phyloP scores from a whole-genome alignment of 2,329 filamentous ascomycete genomes.

The Scedosporium minutisporum region DNA sequence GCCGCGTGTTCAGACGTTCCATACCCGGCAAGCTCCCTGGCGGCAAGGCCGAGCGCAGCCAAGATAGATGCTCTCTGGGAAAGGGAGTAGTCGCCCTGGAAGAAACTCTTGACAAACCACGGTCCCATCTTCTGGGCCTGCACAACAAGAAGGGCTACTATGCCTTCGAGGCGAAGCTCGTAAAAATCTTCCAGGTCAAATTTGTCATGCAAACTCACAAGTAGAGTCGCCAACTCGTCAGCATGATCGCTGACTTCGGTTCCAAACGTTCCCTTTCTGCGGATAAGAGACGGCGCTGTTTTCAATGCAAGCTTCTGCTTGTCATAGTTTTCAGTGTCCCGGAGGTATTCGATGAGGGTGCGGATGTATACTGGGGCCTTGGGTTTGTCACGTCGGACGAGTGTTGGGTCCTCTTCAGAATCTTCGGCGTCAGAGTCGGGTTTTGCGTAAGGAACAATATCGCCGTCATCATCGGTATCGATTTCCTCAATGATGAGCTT shows the following conservation, averaged over 20 bases:
- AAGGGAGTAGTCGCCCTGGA: conserved; percentile 84
- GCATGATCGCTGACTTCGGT: conserved; percentile 79
- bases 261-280: conserved; percentile 80
- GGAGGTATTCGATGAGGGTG: conserved; percentile 68
- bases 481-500: conserved; percentile 57
- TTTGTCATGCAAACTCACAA: conserved; percentile 77
- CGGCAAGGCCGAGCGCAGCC: conserved; percentile 69
- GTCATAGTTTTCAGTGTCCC: conserved; percentile 76
- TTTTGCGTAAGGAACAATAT: conserved; percentile 70
- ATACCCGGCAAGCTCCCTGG: conserved; percentile 75
- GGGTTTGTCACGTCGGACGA: conserved; percentile 74
- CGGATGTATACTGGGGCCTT: conserved; percentile 84
- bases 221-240: conserved; percentile 65
- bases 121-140: conserved; percentile 69
- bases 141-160: conserved; percentile 72
- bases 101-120: conserved; percentile 78
- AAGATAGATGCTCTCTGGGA: conserved; percentile 75
- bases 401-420: conserved; percentile 83
- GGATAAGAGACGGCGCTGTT: conserved; percentile 70
- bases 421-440: conserved; percentile 84
- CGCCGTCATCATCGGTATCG: conserved; percentile 51
- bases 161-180: conserved; percentile 63
- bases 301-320: conserved; percentile 69
- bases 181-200: conserved; percentile 73
- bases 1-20: conserved; percentile 45